These are phyloP conservation scores for Colletotrichum caudatum DNA, from an alignment of 2,329 filamentous ascomycete species.

Conservation along the genomic window DNA sequence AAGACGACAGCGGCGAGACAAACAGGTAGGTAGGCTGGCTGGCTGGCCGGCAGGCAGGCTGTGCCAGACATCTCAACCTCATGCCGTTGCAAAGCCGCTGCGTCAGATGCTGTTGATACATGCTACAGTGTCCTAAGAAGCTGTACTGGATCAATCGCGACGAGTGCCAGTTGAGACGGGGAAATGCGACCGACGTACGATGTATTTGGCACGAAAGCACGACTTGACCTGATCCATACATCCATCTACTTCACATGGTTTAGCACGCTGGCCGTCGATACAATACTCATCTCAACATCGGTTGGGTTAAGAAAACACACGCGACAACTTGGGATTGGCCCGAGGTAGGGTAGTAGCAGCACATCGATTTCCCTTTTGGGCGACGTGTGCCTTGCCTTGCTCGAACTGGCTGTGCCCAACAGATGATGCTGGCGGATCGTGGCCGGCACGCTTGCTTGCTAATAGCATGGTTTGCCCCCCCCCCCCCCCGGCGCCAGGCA, in stretches of 20 bases:
- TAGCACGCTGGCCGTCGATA: background rate
- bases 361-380: background rate
- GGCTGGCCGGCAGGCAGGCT: too few species aligned
- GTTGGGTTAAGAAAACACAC: background rate
- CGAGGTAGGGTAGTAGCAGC: background rate
- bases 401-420: background rate
- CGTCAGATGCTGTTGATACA: background rate
- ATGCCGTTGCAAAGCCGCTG: background rate
- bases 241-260: too few species aligned
- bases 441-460: too few species aligned
- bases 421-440: background rate
- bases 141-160: background rate
- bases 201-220: background rate
- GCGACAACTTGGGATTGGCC: background rate
- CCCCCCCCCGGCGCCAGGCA: constrained; percentile 1
- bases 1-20: background rate
- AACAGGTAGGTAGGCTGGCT: background rate
- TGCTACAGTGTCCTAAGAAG: background rate
- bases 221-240: too few species aligned
- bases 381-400: background rate
- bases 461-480: background rate
- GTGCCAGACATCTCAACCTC: background rate
- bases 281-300: background rate
- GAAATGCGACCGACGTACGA: background rate
- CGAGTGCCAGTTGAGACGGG: background rate